These are phyloP conservation scores for Trichocomaceae sp. DNA, from an alignment of 2,329 filamentous ascomycete genomes.

Conservation along the genomic window DNA sequence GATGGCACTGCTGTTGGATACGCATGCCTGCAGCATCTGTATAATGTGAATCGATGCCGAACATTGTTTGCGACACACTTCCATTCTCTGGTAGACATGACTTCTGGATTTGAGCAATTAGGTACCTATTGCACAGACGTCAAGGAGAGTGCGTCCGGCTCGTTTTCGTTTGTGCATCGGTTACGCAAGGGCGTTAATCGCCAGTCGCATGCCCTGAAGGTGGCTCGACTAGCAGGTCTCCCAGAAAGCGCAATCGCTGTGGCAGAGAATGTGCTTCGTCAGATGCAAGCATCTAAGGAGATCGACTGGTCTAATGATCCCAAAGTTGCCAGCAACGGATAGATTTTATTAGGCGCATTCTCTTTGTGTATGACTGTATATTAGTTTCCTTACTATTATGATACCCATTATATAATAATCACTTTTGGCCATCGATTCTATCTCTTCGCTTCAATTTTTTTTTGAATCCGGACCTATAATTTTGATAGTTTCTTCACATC, in stretches of 20 bases:
- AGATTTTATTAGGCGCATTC: neutral
- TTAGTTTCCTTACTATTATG: conserved; percentile 4
- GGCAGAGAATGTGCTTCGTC: conserved; percentile 54
- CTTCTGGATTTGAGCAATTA: conserved; percentile 51
- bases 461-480: neutral
- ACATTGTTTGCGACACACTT: conserved; percentile 95
- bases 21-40: conserved; percentile 78
- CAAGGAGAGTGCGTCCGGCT: conserved; percentile 60
- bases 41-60: conserved; percentile 67
- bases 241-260: conserved; percentile 65
- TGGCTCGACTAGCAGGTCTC: conserved; percentile 79
- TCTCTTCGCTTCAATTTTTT: neutral
- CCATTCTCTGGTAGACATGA: conserved; percentile 74
- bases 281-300: conserved; percentile 14
- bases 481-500: conserved; percentile 14
- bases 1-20: conserved; percentile 88
- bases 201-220: conserved; percentile 85
- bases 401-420: conserved; percentile 10
- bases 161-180: conserved; percentile 79
- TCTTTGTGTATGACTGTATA: conserved; percentile 4
- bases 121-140: conserved; percentile 87
- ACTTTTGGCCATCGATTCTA: neutral
- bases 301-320: neutral
- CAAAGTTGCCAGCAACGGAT: neutral
- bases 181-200: conserved; percentile 76